Percentiles rank a stretch among this genome's conserved stretches.
Conservation (phyloP, 495 filamentous ascomycete species). For the Bacidia rubella region DNA sequence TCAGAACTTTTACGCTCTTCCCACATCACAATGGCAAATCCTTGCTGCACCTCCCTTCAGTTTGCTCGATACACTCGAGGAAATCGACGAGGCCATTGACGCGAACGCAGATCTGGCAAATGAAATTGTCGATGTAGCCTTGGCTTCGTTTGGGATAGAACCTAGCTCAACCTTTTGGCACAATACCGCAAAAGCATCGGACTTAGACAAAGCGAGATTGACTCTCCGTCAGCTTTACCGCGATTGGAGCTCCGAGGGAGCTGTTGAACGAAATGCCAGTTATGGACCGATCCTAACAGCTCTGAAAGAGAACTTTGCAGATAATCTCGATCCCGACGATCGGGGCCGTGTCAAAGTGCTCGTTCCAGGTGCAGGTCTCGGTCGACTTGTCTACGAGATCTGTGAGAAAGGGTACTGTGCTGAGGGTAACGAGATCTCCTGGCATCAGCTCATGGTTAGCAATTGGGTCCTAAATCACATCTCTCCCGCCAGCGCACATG, state of each 20-base stretch:
- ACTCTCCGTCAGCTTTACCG: constrained; percentile 88
- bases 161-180: constrained; percentile 39
- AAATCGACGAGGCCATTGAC: constrained; percentile 80
- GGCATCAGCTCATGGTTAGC: constrained; percentile 78
- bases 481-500: constrained; percentile 26
- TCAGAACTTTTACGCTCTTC: constrained; percentile 84
- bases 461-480: constrained; percentile 80
- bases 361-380: constrained; percentile 81
- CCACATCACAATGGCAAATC: constrained; percentile 64
- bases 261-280: constrained; percentile 55
- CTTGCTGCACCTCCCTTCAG: constrained; percentile 71
- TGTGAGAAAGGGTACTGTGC: constrained; percentile 57
- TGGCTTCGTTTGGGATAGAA: constrained; percentile 48
- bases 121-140: constrained; percentile 52
- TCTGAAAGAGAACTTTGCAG: constrained; percentile 41
- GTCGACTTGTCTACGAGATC: constrained; percentile 76
- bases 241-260: constrained; percentile 80
- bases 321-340: constrained; percentile 8
- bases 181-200: constrained; percentile 47
- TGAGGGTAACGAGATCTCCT: constrained; percentile 94
- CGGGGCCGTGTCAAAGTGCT: constrained; percentile 46
- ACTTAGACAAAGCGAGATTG: constrained; percentile 80
- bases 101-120: constrained; percentile 72
- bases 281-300: constrained; percentile 57
- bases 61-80: constrained; percentile 58